A percentile compares a stretch with the other conserved stretches of the same genome.
phyloP scores from a whole-genome alignment of 83 land plant species.

The Thuja plicata region DNA sequence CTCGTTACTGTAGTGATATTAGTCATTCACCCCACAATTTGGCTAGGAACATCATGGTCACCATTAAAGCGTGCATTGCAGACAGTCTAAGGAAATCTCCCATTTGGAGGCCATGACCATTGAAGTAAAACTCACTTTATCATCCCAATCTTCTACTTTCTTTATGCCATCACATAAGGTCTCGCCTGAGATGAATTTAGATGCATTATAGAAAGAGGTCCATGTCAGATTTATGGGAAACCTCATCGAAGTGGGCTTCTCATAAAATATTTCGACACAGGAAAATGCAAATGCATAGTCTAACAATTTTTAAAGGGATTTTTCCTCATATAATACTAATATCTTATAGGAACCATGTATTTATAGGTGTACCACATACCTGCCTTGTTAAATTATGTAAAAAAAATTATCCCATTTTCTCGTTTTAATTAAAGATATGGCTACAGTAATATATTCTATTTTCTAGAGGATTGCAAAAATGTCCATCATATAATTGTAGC shows the following conservation, averaged over 20 bases:
- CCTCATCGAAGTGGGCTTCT: conserved; percentile 32
- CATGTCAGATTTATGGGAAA: conserved; percentile 27
- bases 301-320: conserved; percentile 25
- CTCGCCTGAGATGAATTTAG: neutral
- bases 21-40: neutral
- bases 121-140: neutral
- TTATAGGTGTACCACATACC: conserved; percentile 50
- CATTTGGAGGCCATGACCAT: neutral
- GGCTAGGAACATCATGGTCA: neutral
- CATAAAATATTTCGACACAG: conserved; percentile 28
- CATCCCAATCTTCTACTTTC: neutral
- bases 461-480: neutral
- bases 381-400: neutral
- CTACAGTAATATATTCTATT: neutral
- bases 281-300: conserved; percentile 19
- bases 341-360: conserved; percentile 80
- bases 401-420: neutral
- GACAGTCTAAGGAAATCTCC: neutral
- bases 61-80: conserved; percentile 12
- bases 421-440: neutral
- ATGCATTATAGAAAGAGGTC: conserved; percentile 17
- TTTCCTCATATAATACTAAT: conserved; percentile 56
- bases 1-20: neutral
- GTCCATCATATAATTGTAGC: neutral
- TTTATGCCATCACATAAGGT: neutral